Base-by-base conservation (phyloP, 2,329 filamentous ascomycete species). In the Claviceps sp. region DNA sequence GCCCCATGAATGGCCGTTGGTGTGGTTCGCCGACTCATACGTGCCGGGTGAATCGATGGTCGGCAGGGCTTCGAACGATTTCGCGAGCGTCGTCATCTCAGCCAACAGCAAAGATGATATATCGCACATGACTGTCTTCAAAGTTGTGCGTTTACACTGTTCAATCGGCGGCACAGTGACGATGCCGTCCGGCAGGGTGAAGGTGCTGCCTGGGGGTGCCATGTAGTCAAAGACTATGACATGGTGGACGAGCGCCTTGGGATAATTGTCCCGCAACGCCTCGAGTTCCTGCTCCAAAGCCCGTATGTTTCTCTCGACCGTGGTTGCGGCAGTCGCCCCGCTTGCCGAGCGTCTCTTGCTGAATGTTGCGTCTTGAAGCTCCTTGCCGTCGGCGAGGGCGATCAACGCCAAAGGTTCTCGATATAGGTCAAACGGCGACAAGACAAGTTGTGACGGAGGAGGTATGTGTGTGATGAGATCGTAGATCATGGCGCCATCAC, bases 371-470 rank as follows among this genome's bases (percentile, higher is more conserved):
- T 74, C 73, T 54, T 74, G 69, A 26, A 87, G 74, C 66, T 94
- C 88, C 42, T 72, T 69, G 47, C 86, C 88, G 67, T 97, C 91
- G 16, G 88, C 86, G 54, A 97, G 75, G 3, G 88, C 91, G 56
- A 98, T 78, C 26, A 97, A 76, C 50, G 86, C 80, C 51, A 96
- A 74, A 8, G 88, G 85, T 65, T 95, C 88, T 60, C 90, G 80
- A 66, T 88, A 95, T 44, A 91, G 74, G 65, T 98, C 93, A 72
- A 96, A 96, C 1, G 93, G 90, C 40, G 85, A 85, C 42, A 95
- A 71, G 20, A 87, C 78, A 44, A 88, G 73, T 63, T 95, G 88
- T 37, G 87, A 88, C 37, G 82, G 77, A n/a, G 86, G 82, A 24
- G 88, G 85, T 52, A 85, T 74, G 61, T 88, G 84, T 55, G 86